These are phyloP conservation scores for Colletotrichum viniferum DNA, from an alignment of 2,329 filamentous ascomycete genomes.

Conservation along the genomic window DNA sequence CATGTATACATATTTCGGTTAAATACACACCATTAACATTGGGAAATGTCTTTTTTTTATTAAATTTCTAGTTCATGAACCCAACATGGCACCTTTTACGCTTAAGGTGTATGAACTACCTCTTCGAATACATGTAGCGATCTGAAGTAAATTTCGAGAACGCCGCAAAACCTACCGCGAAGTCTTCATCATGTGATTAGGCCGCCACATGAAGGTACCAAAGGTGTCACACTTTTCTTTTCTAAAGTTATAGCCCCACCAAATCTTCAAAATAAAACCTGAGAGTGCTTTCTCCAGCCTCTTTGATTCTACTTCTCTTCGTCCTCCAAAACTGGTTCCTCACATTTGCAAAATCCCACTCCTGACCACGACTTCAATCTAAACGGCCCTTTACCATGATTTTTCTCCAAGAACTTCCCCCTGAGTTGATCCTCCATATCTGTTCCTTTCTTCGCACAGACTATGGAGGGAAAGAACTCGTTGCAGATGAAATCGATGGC, in stretches of 20 bases:
- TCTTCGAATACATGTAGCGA: neutral
- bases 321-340: neutral
- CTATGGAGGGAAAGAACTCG: neutral
- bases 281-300: neutral
- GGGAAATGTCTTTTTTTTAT: neutral
- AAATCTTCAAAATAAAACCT: neutral
- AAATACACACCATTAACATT: neutral
- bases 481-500: neutral
- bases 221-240: neutral
- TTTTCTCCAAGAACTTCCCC: neutral
- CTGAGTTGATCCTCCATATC: neutral
- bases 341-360: neutral
- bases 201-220: neutral
- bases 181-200: neutral
- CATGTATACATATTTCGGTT: neutral
- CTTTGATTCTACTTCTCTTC: neutral
- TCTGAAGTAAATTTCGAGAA: neutral
- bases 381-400: neutral
- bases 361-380: neutral
- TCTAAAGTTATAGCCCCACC: neutral
- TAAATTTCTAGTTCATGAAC: accelerated
- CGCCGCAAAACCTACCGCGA: neutral
- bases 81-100: neutral
- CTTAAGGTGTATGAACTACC: neutral
- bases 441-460: neutral